Evolutionary conservation across 768 basidiomycete genomes (phyloP), one percentile per base, ranked within the genome.

Genomic region (Serendipita sp.): DNA sequence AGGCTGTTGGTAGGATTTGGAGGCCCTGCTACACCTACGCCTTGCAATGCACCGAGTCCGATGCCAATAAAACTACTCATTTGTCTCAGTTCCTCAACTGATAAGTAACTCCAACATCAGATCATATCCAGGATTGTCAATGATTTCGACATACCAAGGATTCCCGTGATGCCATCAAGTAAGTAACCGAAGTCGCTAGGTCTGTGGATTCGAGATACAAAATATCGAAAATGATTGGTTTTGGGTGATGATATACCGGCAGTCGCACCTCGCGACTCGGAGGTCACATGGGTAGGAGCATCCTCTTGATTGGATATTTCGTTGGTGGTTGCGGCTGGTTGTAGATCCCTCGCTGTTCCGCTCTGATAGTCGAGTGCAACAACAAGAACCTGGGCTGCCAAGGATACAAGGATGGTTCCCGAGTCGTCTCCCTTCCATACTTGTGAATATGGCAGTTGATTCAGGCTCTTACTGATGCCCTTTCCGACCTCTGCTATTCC

Each of bases 171-270:
- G 3, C 95, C 93, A 33, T 83, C 78, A 20, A 90, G 68, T 56
- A 98, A 78, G 72, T 94, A 95, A 26, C 81, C 75, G 68, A 96
- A 90, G 71, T 99, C 96, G 73, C 87, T 84, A 2, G 81, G 81
- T 14, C 95, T 86, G 74, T 99, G 95, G 70, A 98, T 72, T 72
- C 96, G 96, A 66, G 90, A 85, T 60, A 96, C 72, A 72, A 94
- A 97, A 72, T 91, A 92, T 58, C 90, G 79, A 72, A 96, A 99
- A 2, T 90, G 82, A 69, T 99, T 98, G 16, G 88, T 85, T 67
- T 80, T 79, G 11, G 79, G 72, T 1, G 82, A 64, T 53, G 66
- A 63, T 31, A 30, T 3, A 20, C 16, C 22, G 22, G 30, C n/a
- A n/a, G n/a, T n/a, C n/a, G n/a, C n/a, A n/a, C n/a, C n/a, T n/a